Percentiles rank a stretch among this genome's conserved stretches.
These are phyloP conservation scores for Aspergillus olivimuriae DNA, from an alignment of 495 filamentous ascomycete species.

Conservation along the genomic window DNA sequence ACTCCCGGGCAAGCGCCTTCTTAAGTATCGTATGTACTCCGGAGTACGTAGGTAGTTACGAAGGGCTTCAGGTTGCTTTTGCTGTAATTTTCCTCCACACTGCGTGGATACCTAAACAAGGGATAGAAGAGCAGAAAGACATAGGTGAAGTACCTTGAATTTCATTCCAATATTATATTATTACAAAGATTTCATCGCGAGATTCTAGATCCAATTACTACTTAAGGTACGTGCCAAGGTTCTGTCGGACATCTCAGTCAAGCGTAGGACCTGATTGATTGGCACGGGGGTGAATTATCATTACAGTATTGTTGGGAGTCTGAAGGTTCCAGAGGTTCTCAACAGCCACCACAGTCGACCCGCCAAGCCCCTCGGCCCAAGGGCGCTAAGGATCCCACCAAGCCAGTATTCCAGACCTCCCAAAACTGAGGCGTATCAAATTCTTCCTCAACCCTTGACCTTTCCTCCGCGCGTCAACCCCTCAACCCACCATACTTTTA, in stretches of 20 bases:
- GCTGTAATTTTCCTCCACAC: too few species aligned
- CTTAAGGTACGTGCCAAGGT: background rate
- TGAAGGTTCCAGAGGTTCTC: constrained; percentile 24
- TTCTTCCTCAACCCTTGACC: constrained; percentile 28
- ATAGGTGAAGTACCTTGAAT: too few species aligned
- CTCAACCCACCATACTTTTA: constrained; percentile 13
- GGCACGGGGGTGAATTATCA: background rate
- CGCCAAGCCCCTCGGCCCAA: constrained; percentile 44
- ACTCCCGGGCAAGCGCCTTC: background rate
- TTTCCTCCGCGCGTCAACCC: constrained; percentile 20
- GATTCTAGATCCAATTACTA: too few species aligned
- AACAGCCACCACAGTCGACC: constrained; percentile 33
- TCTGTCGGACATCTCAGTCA: too few species aligned
- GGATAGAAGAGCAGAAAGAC: background rate
- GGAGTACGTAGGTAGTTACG: too few species aligned
- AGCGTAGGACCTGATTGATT: background rate
- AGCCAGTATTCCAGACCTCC: constrained; percentile 39
- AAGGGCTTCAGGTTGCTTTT: too few species aligned
- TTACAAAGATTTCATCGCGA: too few species aligned
- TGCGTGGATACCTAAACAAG: background rate
- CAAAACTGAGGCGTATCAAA: constrained; percentile 37
- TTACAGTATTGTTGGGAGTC: constrained; percentile 31
- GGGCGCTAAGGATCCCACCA: constrained; percentile 46
- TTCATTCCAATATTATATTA: too few species aligned
- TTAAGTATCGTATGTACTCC: too few species aligned